Evolutionary conservation across 805 yeast species (phyloP), one percentile per base, ranked within the genome.

Genomic region (Saccharomyces kudriavzevii): DNA sequence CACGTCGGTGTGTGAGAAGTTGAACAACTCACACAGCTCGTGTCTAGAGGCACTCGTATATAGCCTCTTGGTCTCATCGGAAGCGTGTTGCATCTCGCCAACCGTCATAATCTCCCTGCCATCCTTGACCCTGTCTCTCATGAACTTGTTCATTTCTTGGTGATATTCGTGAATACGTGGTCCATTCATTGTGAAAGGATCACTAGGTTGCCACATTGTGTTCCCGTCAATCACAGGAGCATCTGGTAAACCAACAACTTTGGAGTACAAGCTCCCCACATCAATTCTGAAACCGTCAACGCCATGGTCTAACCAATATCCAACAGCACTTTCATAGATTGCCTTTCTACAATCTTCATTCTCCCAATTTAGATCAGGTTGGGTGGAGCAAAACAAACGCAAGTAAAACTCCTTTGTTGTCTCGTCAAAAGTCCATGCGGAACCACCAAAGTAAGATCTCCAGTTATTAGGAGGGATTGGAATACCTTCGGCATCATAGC

Each of bases 331-430:
- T 43, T 77, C 69, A 66, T 77, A 77, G 53, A 80, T 61, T 5
- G 64, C 67, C 5, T 57, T 51, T 52, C 69, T 55, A n/a, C 61
- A 54, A 43, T 59, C 65, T 52, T 58, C 63, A 60, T 75, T 79
- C 59, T 81, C 84, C 85, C 85, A 81, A 68, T 80, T 81, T 61
- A 81, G 70, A 60, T 81, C 85, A 14, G 84, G 84, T 67, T 81
- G 85, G 25, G 74, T 63, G 51, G 66, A 68, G n/a, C 82, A 82
- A 66, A 79, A 81, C 52, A 80, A 68, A 50, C 74, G 76, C 58
- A 81, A 67, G 67, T 80, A 81, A 70, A 79, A 81, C 66, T 81
- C 83, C 47, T 74, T 73, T 11, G 83, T 79, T 2, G 45, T 24
- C 56, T 78, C 82, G 63, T 81, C 84, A 61, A 73, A 80, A 40